phyloP scores from a whole-genome alignment of 2,329 filamentous ascomycete genomes.

The Teratosphaeria zuluensis region DNA sequence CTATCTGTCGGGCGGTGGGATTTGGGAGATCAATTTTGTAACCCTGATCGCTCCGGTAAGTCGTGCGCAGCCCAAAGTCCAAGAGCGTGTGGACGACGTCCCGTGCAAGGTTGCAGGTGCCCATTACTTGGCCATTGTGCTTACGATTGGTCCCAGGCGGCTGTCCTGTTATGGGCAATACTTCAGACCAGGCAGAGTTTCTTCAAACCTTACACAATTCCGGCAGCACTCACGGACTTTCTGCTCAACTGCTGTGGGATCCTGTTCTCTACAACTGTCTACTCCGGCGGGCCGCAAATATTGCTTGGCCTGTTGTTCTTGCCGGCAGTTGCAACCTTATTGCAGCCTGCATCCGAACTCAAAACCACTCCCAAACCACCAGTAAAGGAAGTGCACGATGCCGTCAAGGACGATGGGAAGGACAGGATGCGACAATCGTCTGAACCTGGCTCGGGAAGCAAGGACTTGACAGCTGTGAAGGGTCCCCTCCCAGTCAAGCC shows the following conservation, averaged over 20 bases:
- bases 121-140: constrained; percentile 2
- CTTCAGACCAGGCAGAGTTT: constrained; percentile 76
- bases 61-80: constrained; percentile 5
- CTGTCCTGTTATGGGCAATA: constrained; percentile 77
- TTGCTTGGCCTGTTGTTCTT: constrained; percentile 65
- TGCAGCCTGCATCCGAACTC: constrained; percentile 33
- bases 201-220: constrained; percentile 63
- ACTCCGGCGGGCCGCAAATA: constrained; percentile 63
- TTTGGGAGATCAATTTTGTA: constrained; percentile 79
- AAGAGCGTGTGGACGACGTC: not conserved
- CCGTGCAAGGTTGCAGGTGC: constrained; percentile 7
- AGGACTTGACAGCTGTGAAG: not conserved
- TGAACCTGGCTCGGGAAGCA: constrained; percentile 5
- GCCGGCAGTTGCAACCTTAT: constrained; percentile 46
- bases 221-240: constrained; percentile 69
- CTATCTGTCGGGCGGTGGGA: constrained; percentile 71
- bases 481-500: constrained; percentile 68
- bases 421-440: constrained; percentile 14
- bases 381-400: constrained; percentile 8
- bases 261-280: constrained; percentile 77
- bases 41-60: constrained; percentile 76
- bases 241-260: constrained; percentile 75
- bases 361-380: constrained; percentile 17
- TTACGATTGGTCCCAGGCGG: constrained; percentile 48
- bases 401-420: constrained; percentile 10